A percentile compares a stretch with the other conserved stretches of the same genome.
phyloP scores from a whole-genome alignment of 2,329 filamentous ascomycete genomes.

The Penicillium sp. region DNA sequence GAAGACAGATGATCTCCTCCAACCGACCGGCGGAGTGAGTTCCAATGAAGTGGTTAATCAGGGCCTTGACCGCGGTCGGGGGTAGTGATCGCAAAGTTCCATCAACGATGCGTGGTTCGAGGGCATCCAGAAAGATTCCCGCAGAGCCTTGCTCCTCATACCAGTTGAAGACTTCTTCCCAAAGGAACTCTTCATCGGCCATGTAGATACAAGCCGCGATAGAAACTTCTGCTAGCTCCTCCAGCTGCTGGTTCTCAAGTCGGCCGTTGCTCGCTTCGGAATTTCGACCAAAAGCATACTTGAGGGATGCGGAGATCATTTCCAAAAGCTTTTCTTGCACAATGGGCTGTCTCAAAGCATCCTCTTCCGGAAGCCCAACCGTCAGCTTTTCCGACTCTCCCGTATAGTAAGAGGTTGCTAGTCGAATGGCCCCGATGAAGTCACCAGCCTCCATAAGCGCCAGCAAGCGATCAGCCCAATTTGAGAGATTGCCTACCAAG shows the following conservation, averaged over 20 bases:
- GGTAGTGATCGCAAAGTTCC: slow-evolving; percentile 72
- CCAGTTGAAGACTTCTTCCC: slow-evolving; percentile 85
- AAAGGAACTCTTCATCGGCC: slow-evolving; percentile 76
- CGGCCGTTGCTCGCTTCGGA: slow-evolving; percentile 50
- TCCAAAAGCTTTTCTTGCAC: slow-evolving; percentile 87
- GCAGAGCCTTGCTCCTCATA: slow-evolving; percentile 75
- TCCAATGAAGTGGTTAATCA: slow-evolving; percentile 77
- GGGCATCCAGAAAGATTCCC: slow-evolving; percentile 78
- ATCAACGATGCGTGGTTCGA: slow-evolving; percentile 86
- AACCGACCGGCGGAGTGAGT: slow-evolving; percentile 74
- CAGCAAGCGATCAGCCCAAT: slow-evolving; percentile 92
- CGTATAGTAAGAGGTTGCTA: slow-evolving; percentile 89
- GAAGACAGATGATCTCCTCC: slow-evolving; percentile 91
- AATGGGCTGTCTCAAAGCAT: slow-evolving; percentile 70
- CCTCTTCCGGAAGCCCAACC: slow-evolving; percentile 86
- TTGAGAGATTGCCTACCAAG: slow-evolving; percentile 86
- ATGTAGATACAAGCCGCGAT: slow-evolving; percentile 81
- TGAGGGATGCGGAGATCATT: slow-evolving; percentile 88
- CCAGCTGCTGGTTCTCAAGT: slow-evolving; percentile 62
- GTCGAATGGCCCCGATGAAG: slow-evolving; percentile 83
- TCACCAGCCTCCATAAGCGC: slow-evolving; percentile 97
- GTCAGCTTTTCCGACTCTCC: slow-evolving; percentile 93
- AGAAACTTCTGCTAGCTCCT: slow-evolving; percentile 76
- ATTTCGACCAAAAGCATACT: slow-evolving; percentile 75
- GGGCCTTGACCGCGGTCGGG: slow-evolving; percentile 77